Base-by-base conservation (phyloP, 164 flowering plant genomes). In the Vitis cinerea region DNA sequence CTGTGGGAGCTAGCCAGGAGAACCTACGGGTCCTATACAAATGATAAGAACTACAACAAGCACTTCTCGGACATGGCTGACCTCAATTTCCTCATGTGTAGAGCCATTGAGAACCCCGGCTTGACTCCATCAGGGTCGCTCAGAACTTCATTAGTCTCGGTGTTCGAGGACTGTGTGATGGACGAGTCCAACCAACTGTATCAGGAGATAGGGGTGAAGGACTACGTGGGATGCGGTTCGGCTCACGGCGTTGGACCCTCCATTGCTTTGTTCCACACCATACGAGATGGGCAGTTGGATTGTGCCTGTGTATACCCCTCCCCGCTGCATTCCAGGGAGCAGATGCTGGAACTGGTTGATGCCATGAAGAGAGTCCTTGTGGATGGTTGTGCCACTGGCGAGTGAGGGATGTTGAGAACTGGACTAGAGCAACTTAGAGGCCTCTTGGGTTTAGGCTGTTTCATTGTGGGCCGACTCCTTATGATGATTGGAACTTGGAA, bases 221-320 rank as follows among this genome's bases (percentile, higher is more conserved):
- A 91, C 68, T 94, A 77, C 64, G 15, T 91, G 4, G 92, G 90
- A 0, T 90, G 93, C 61, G 71, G 94, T 1, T 87, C 98, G 0
- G 79, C 76, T 12, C 98, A 94, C 55, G 94, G 96, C 2, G 82
- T 89, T 0, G 97, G 96, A 49, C 97, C 97, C 0, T 87, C 96
- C 4, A 68, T 94, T 1, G 90, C 87, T 0, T 29, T 91, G 3
- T 87, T 88, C 50, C 92, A 91, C 73, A 89, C 93, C 0, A 66
- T 91, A 15, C 71, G 88, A 11, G 78, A 86, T 68, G 98, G 90
- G 9, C 17, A 30, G 59, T 69, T 93, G 80, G 93, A 91, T 66
- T 88, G 91, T 31, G 77, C 80, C 0, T 87, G 87, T 60, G 87
- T 87, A 13, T 91, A 93, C 71, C 98, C 98, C 3, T 82, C 82